Evolutionary conservation across 805 yeast species (phyloP).

Genomic region (Jamesozyma spencerorum): DNA sequence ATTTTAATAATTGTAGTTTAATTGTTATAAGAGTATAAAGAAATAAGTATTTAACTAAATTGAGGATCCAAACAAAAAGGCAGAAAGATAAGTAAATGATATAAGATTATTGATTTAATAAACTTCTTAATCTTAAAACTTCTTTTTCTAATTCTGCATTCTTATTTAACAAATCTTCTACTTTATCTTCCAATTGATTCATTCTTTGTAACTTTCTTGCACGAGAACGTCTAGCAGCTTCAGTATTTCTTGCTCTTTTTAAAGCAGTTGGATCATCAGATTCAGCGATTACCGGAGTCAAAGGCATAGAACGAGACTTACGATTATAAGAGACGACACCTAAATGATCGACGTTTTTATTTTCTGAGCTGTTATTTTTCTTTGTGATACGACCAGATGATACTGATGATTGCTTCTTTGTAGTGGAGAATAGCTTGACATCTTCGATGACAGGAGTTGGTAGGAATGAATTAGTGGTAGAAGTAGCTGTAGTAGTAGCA

Average conservation of each 20-base stretch:
- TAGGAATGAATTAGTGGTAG: constrained; percentile 16
- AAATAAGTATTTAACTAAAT: neutral
- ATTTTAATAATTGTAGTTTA: neutral
- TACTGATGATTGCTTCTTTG: constrained; percentile 1
- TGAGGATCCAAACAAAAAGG: neutral
- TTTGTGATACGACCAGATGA: constrained; percentile 23
- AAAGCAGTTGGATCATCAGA: constrained; percentile 57
- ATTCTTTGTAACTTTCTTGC: constrained; percentile 88
- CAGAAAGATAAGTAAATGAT: neutral
- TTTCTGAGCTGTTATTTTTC: constrained; percentile 2
- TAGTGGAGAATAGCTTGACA: constrained; percentile 8
- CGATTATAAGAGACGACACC: constrained; percentile 72
- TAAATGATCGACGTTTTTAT: constrained; percentile 48
- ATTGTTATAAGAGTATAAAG: neutral
- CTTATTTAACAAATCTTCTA: constrained; percentile 50
- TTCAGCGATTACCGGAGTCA: constrained; percentile 58
- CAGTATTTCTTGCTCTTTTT: constrained; percentile 91
- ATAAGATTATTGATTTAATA: constrained; percentile 15
- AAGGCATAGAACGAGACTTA: constrained; percentile 64
- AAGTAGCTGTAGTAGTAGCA: constrained; percentile 5
- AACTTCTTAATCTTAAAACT: constrained; percentile 46
- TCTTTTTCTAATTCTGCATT: constrained; percentile 57
- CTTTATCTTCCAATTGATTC: constrained; percentile 70
- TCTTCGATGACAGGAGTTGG: constrained; percentile 30
- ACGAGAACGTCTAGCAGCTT: constrained; percentile 91